Base-by-base conservation (phyloP, 2,329 filamentous ascomycete genomes). In the Aspergillus sclerotialis region DNA sequence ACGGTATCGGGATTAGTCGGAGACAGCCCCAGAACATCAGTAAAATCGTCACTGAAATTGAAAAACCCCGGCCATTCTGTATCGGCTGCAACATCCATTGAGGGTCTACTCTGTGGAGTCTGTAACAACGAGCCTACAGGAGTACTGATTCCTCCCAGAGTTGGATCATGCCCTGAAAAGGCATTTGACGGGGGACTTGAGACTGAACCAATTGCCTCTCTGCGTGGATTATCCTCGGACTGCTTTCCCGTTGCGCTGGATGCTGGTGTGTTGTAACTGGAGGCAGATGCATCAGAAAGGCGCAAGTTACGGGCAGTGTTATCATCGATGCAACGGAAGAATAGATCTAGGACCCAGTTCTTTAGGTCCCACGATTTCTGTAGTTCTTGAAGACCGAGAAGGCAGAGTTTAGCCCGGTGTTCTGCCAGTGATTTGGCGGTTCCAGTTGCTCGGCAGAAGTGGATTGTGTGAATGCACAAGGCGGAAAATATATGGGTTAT, bases 361-460 rank as follows among this genome's bases (percentile, higher is more conserved):
- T 66, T 66, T 7, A 71, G 48, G 31, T 70, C 66, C 69, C 68
- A 72, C 0, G 64, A 67, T 33, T 64, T 66, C 36, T 70, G 69
- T 7, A 72, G 44, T 38, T 72, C 69, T 32, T 68, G 61, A 0
- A 72, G 43, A 0, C 68, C 67, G 12, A 72, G 43, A 0, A 72
- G 47, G 36, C 68, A 72, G 0, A 72, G 39, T n/a, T 70, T 64
- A 1, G 68, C 67, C 16, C 69, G 57, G 35, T 70, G 64, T 37
- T 72, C 68, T 10, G 68, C 65, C 1, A 71, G 51, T n/a, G 63
- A 63, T 5, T 61, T 51, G 2, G 61, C 57, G 3, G 63, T 63
- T 4, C 61, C 61, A 37, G 34, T 42, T 1, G 48, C 43, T 13
- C 56, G 50, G 6, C 63, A 56, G 9, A 70, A 60, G 26, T 67